Base-by-base conservation (phyloP, 2,329 filamentous ascomycete genomes). In the Apiospora sp. region DNA sequence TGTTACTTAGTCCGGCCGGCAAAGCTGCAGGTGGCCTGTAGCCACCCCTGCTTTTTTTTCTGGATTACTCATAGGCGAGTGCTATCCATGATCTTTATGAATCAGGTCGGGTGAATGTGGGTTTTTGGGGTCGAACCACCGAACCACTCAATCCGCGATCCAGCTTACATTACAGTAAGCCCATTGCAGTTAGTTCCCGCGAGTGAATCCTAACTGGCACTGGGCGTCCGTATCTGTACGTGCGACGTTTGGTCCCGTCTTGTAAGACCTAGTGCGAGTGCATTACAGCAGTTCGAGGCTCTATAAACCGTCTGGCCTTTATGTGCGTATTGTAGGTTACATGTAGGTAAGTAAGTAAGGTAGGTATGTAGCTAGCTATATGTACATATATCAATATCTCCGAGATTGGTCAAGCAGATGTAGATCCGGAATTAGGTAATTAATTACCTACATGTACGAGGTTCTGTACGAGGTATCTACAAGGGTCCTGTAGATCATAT, bases 161-260 rank as follows among this genome's bases (percentile, higher is more conserved):
- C 22, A 30, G 37, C 10, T 41, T 10, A 41, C 37, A 34, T 10
- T n/a, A n/a, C 58, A 64, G 58, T 41, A 41, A 64, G 34, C 58
- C 58, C 58, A n/a, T 64, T 64, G 8, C 30, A 41, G 58, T 41
- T 64, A 64, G 58, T 64, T 64, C 58, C 58, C 58, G 58, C 58
- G 14, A 41, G 34, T 22, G 19, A 37, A 19, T 48, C 44, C 44
- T 16, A 48, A 48, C 44, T 48, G 44, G 49, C 22, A 48, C 44
- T 48, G 44, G 49, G 49, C 49, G n/a, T 27, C 10, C 13, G n/a
- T 30, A 30, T 14, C 13, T 61, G 54, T 37, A 37, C 30, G 30
- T 61, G 54, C 37, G 54, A 37, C 54, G 54, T n/a, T 61, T 61
- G 30, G 54, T 37, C 16, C 54, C 54, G 27, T 58, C 27, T 34